phyloP scores from a whole-genome alignment of 2,329 filamentous ascomycete genomes.

The Emergomyces pasteurianus region DNA sequence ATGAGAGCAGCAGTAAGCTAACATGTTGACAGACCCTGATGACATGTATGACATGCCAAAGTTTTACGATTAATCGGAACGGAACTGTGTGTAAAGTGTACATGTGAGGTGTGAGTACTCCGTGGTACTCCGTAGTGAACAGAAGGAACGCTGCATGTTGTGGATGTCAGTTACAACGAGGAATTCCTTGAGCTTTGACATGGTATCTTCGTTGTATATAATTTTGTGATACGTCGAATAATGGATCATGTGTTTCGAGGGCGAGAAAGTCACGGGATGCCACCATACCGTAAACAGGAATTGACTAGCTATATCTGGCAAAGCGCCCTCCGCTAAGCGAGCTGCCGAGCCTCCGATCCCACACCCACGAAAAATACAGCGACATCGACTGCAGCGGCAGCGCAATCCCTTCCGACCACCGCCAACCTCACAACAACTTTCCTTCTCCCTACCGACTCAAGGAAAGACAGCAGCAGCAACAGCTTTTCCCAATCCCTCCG shows the following conservation, averaged over 20 bases:
- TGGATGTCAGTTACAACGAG: not conserved
- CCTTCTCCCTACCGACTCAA: constrained; percentile 7
- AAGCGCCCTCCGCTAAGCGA: constrained; percentile 3
- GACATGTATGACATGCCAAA: constrained; percentile 40
- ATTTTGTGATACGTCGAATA: not conserved
- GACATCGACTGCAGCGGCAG: not conserved
- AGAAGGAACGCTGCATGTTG: no score
- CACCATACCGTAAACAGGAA: not conserved
- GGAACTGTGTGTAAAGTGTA: not conserved
- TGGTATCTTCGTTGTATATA: not conserved
- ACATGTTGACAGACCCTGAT: constrained; percentile 34
- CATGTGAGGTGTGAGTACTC: not conserved
- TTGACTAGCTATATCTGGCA: not conserved
- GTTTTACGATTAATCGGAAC: constrained; percentile 18
- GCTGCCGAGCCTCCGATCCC: not conserved
- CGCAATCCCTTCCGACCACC: constrained; percentile 1
- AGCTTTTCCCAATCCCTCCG: constrained; percentile 3
- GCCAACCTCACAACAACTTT: constrained; percentile 5
- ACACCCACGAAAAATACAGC: constrained; percentile 7
- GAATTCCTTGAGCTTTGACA: not conserved
- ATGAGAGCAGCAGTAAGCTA: not conserved
- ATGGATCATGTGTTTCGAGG: not conserved
- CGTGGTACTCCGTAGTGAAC: no score
- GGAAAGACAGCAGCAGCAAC: constrained; percentile 10
- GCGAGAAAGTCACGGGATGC: constrained; percentile 1